phyloP scores from a whole-genome alignment of 352 stramenopile genomes.

The Phytopythium vexans region DNA sequence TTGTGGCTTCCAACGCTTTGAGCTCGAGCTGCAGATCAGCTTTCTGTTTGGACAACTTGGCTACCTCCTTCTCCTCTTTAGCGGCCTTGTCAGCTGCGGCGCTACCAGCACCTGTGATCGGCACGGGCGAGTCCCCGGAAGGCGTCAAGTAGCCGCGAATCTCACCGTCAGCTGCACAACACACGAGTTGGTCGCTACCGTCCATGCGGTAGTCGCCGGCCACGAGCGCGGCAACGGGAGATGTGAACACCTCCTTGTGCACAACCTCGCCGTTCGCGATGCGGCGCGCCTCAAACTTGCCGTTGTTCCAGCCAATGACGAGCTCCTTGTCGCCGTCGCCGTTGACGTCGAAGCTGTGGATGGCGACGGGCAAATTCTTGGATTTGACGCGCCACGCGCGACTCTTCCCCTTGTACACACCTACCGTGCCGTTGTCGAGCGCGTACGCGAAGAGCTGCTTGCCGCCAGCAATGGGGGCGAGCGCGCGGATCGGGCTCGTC shows the following conservation, averaged over 20 bases:
- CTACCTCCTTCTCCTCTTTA: slow-evolving; percentile 71
- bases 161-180: slow-evolving; percentile 76
- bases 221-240: slow-evolving; percentile 66
- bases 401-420: slow-evolving; percentile 87
- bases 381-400: slow-evolving; percentile 91
- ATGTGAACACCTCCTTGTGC: slow-evolving; percentile 73
- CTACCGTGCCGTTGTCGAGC: slow-evolving; percentile 90
- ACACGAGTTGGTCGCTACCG: slow-evolving; percentile 88
- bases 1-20: slow-evolving; percentile 61
- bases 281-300: slow-evolving; percentile 79
- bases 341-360: slow-evolving; percentile 89
- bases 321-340: slow-evolving; percentile 87
- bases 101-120: slow-evolving; percentile 8
- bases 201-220: slow-evolving; percentile 88
- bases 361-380: slow-evolving; percentile 80
- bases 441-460: slow-evolving; percentile 80
- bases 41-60: slow-evolving; percentile 82
- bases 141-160: slow-evolving; percentile 66
- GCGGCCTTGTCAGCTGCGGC: slow-evolving; percentile 32
- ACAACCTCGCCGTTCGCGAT: slow-evolving; percentile 81
- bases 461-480: slow-evolving; percentile 52
- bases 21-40: slow-evolving; percentile 72
- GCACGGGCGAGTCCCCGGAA: slow-evolving; percentile 33
- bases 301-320: slow-evolving; percentile 90
- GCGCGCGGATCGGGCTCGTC: slow-evolving; percentile 67